A percentile compares a stretch with the other conserved stretches of the same genome.
These are phyloP conservation scores for Linaria vulgaris DNA, from an alignment of 257 asterid genomes.

Conservation along the genomic window DNA sequence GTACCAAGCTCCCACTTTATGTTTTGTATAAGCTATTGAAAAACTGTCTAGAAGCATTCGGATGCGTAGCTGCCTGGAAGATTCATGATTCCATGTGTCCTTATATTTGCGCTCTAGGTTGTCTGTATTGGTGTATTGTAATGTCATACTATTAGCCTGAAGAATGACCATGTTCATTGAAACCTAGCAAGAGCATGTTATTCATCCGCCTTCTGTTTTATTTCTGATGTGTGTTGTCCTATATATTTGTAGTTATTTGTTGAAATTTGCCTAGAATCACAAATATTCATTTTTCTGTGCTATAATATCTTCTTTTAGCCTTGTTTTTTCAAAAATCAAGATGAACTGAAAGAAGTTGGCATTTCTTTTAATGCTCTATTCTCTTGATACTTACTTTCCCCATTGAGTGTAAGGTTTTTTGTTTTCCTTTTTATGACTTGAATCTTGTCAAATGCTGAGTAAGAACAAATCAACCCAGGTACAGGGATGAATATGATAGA, in stretches of 20 bases:
- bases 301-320: background rate
- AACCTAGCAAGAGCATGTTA: background rate
- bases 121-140: background rate
- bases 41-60: background rate
- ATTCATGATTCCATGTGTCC: background rate
- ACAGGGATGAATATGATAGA: conserved; percentile 52
- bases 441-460: background rate
- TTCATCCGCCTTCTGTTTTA: background rate
- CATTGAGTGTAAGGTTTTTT: background rate
- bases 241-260: background rate
- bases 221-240: background rate
- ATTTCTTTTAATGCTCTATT: too few species aligned
- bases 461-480: conserved; percentile 24
- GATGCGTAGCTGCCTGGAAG: background rate
- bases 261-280: background rate
- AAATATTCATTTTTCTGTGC: background rate
- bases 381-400: background rate
- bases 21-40: background rate
- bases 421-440: background rate
- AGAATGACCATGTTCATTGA: background rate
- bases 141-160: background rate
- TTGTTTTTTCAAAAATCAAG: background rate
- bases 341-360: background rate
- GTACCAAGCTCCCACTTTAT: conserved; percentile 35
- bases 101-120: background rate